Percentiles rank a stretch among this genome's conserved stretches.
phyloP scores from a whole-genome alignment of 768 basidiomycete genomes.

The Suillus spraguei region DNA sequence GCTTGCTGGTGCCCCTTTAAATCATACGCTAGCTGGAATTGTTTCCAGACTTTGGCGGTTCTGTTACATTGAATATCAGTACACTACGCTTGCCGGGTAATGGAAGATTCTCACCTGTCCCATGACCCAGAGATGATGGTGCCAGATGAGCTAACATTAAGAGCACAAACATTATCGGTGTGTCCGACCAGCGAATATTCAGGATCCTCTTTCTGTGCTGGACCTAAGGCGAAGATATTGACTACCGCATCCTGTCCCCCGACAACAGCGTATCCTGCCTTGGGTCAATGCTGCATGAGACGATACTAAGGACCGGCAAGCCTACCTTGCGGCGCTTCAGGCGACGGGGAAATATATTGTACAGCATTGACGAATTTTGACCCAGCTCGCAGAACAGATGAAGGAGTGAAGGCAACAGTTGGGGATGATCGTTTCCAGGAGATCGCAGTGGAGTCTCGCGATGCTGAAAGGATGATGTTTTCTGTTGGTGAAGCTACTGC shows the following conservation, averaged over 20 bases:
- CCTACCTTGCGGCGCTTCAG: slow-evolving; percentile 72
- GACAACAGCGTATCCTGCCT: slow-evolving; percentile 78
- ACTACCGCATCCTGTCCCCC: slow-evolving; percentile 90
- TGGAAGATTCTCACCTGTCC: slow-evolving; percentile 72
- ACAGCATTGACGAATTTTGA: slow-evolving; percentile 82
- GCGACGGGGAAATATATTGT: slow-evolving; percentile 70
- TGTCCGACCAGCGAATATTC: slow-evolving; percentile 87
- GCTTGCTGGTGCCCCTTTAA: slow-evolving; percentile 88
- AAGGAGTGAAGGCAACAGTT: slow-evolving; percentile 53
- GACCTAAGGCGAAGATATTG: slow-evolving; percentile 74
- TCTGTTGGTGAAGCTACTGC: slow-evolving; percentile 76
- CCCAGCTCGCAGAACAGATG: slow-evolving; percentile 60
- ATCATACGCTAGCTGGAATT: slow-evolving; percentile 70
- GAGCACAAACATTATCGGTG: slow-evolving; percentile 84
- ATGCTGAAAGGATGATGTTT: slow-evolving; percentile 83
- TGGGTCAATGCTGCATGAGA: slow-evolving; percentile 12
- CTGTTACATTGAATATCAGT: slow-evolving; percentile 40
- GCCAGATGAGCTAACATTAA: slow-evolving; percentile 70
- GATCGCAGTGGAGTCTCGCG: slow-evolving; percentile 90
- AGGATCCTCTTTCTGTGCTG: slow-evolving; percentile 65
- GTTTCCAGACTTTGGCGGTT: slow-evolving; percentile 93
- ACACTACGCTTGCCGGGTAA: background rate
- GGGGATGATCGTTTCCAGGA: slow-evolving; percentile 68
- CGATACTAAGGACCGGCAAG: slow-evolving; percentile 7
- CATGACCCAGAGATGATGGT: slow-evolving; percentile 93